Evolutionary conservation across 1,284 basidiomycete genomes (phyloP).

Genomic region (Malassezia sp.): DNA sequence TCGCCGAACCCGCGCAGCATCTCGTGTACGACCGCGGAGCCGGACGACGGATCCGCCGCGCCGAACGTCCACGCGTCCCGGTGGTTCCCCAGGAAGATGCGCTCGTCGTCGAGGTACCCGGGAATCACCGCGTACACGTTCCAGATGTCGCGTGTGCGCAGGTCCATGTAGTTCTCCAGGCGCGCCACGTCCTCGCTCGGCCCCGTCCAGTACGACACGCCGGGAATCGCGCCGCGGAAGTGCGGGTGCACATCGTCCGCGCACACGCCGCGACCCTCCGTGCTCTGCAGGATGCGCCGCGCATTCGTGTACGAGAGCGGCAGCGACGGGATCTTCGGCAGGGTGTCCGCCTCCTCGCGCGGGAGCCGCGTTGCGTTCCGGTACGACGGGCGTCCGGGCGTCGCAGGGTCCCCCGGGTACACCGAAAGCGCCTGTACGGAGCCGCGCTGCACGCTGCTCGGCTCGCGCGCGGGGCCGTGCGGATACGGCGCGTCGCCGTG

Average conservation of each 20-base stretch:
- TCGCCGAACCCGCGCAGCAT: constrained; percentile 68
- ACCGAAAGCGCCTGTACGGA: constrained; percentile 64
- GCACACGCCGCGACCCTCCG: constrained; percentile 48
- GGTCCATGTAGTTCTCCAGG: constrained; percentile 26
- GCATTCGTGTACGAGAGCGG: constrained; percentile 53
- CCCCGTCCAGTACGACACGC: constrained; percentile 52
- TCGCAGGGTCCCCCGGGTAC: constrained; percentile 73
- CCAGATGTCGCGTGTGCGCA: constrained; percentile 48
- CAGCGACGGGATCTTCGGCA: constrained; percentile 70
- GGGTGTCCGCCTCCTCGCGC: constrained; percentile 54
- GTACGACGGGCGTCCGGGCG: constrained; percentile 77
- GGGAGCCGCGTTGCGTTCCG: constrained; percentile 60
- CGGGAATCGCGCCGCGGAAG: constrained; percentile 50
- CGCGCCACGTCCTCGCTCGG: constrained; percentile 29
- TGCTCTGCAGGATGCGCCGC: constrained; percentile 48
- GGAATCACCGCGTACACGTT: constrained; percentile 83
- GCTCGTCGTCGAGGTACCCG: constrained; percentile 67
- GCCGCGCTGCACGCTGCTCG: constrained; percentile 60
- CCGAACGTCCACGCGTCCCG: constrained; percentile 49
- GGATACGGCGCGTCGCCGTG: constrained; percentile 59
- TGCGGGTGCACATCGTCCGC: constrained; percentile 54
- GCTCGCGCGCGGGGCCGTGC: constrained; percentile 73
- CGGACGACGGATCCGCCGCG: constrained; percentile 69
- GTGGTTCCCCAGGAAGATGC: constrained; percentile 62
- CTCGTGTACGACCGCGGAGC: constrained; percentile 74